Conservation (phyloP, 805 yeast species). For the Starmerella vitae region DNA sequence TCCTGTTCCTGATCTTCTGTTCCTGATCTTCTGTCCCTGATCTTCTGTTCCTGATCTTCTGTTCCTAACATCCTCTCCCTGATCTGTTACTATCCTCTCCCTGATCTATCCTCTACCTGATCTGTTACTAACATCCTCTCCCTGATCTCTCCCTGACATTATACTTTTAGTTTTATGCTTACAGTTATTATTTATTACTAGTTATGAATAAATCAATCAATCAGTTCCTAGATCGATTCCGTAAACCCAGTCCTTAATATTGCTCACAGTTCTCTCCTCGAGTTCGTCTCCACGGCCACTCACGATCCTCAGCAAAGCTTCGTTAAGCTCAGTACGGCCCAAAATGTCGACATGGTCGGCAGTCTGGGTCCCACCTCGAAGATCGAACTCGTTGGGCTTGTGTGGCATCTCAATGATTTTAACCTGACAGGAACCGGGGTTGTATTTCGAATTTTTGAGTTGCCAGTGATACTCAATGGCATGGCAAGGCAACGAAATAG, state of each 20-base stretch:
- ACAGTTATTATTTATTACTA: too few relatives aligned
- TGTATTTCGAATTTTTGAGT: constrained; percentile 43
- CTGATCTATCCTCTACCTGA: too few relatives aligned
- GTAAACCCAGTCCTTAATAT: constrained; percentile 48
- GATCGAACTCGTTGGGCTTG: constrained; percentile 86
- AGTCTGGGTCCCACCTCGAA: constrained; percentile 92
- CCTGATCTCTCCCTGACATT: too few relatives aligned
- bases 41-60: too few relatives aligned
- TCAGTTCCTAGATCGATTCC: constrained; percentile 35
- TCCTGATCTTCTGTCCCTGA: too few relatives aligned
- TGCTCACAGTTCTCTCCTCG: constrained; percentile 44
- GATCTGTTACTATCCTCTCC: too few relatives aligned
- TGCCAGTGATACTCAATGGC: constrained; percentile 88
- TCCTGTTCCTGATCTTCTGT: too few relatives aligned
- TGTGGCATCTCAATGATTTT: constrained; percentile 82
- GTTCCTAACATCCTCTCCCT: too few relatives aligned
- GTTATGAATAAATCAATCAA: too few relatives aligned
- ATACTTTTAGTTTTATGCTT: too few relatives aligned
- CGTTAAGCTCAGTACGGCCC: constrained; percentile 87
- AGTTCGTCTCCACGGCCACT: constrained; percentile 65
- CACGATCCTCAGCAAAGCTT: constrained; percentile 66
- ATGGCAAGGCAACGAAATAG: constrained; percentile 77
- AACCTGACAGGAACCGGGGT: constrained; percentile 64
- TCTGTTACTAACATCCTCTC: too few relatives aligned
- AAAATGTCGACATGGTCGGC: constrained; percentile 96